Percentiles rank a stretch among this genome's conserved stretches.
These are phyloP conservation scores for Juncus effusus DNA, from an alignment of 176 grass and related monocot species.

Conservation along the genomic window DNA sequence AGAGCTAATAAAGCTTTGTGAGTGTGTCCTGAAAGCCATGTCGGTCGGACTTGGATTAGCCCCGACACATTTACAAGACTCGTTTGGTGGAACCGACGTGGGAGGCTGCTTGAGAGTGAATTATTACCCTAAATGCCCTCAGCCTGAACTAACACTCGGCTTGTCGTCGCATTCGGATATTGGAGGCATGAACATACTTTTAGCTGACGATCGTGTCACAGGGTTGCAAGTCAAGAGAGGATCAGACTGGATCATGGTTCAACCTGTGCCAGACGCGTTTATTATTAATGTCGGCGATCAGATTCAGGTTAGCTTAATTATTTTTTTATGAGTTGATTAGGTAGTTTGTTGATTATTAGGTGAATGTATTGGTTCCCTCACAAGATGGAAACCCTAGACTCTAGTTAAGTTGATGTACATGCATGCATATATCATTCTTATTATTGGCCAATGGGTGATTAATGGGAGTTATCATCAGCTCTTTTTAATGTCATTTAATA, in stretches of 20 bases:
- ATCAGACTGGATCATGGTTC: slow-evolving; percentile 52
- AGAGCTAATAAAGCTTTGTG: slow-evolving; percentile 49
- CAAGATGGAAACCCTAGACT: no score
- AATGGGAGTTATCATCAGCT: no score
- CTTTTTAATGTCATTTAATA: no score
- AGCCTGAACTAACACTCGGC: slow-evolving; percentile 44
- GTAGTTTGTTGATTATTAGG: not conserved
- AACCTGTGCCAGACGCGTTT: slow-evolving; percentile 50
- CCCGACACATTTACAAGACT: slow-evolving; percentile 31
- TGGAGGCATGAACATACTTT: slow-evolving; percentile 72
- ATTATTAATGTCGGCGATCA: slow-evolving; percentile 88
- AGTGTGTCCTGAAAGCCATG: slow-evolving; percentile 43
- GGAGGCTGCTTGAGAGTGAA: slow-evolving; percentile 61
- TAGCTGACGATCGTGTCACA: slow-evolving; percentile 56
- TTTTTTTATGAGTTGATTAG: not conserved
- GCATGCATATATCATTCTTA: no score
- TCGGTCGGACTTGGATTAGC: slow-evolving; percentile 40
- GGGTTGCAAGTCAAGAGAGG: slow-evolving; percentile 59
- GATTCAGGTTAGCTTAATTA: slow-evolving; percentile 48
- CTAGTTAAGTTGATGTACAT: no score
- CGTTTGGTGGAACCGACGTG: slow-evolving; percentile 44
- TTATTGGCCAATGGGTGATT: no score
- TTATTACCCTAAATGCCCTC: slow-evolving; percentile 51
- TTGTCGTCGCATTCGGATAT: slow-evolving; percentile 83
- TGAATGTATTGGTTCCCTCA: not conserved